Conservation (phyloP, 179 eudicot genomes). For the Nepenthes alata region DNA sequence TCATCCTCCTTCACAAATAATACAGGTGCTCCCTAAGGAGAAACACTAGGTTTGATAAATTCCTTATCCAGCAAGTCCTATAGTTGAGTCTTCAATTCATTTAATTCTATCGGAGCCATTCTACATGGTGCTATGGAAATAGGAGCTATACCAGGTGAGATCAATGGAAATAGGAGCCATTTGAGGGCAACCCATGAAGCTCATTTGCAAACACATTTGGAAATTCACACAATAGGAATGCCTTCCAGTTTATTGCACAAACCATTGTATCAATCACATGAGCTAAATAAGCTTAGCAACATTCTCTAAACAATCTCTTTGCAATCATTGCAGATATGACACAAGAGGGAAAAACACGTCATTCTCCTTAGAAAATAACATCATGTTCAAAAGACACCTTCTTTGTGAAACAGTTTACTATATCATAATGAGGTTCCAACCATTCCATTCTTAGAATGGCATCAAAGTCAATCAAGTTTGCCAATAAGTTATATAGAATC, state of each 20-base stretch:
- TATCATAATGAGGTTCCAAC: neutral
- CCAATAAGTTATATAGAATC: too few relatives aligned
- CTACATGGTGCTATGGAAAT: neutral
- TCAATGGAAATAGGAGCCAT: too few relatives aligned
- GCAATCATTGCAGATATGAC: neutral
- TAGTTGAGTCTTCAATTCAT: neutral
- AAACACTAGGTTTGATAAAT: neutral
- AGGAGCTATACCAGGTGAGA: neutral
- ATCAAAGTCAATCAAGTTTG: neutral
- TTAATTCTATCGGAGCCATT: constrained; percentile 1
- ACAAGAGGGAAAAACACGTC: neutral
- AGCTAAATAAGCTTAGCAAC: neutral
- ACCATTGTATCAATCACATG: neutral
- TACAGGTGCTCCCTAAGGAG: neutral
- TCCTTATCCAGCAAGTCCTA: neutral
- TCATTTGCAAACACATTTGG: neutral
- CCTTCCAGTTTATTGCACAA: neutral
- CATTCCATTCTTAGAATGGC: neutral
- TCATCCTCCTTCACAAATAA: constrained; percentile 2
- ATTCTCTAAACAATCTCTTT: too few relatives aligned
- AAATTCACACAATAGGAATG: neutral
- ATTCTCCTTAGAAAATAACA: neutral
- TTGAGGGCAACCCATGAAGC: neutral
- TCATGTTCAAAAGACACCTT: neutral
- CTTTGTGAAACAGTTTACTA: neutral